Base-by-base conservation (phyloP, 768 basidiomycete species). In the Leccinum subgranulosum region DNA sequence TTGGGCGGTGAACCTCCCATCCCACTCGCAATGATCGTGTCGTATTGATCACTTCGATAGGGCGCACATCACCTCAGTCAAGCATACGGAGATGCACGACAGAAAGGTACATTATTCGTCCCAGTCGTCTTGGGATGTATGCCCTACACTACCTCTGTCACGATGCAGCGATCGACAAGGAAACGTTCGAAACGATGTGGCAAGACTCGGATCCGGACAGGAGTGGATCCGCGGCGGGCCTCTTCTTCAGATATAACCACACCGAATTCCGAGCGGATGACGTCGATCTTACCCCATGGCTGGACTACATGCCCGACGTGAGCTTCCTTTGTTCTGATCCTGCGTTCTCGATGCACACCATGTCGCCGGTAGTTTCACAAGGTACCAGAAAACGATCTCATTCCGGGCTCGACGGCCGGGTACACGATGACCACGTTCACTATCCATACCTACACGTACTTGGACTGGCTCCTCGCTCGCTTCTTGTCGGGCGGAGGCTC, bases 61-160 rank as follows among this genome's bases (percentile, higher is more conserved):
- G 91, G 90, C 33, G 92, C 88, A 10, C 88, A 92, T 60, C 87
- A 91, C 77, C 84, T 92, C 48, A 84, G 82, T 47, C 78, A 78
- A 15, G 80, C 81, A 3, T 76, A 74, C 10, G 75, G 77, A 12
- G 82, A 86, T 57, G 72, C 69, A 3, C 73, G 75, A n/a, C 81
- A 85, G 62, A 81, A 81, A 64, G 75, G 89, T 87, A 52, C 76
- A 67, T 17, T 23, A 19, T 10, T 52, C 29, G 12, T 28, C 21
- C 31, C 36, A 23, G 12, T 15, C 6, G 21, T 39, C 14, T 43
- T 21, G 25, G 14, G 7, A 31, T 39, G 10, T 2, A 23, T n/a
- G n/a, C n/a, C n/a, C 23, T 23, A 6, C 19, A 41, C 23, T 34
- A 17, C n/a, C 50, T 49, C n/a, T 21, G 21, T 49, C 17, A 23